phyloP scores from a whole-genome alignment of 805 yeast species.

The Suhomyces tanzawaensis region DNA sequence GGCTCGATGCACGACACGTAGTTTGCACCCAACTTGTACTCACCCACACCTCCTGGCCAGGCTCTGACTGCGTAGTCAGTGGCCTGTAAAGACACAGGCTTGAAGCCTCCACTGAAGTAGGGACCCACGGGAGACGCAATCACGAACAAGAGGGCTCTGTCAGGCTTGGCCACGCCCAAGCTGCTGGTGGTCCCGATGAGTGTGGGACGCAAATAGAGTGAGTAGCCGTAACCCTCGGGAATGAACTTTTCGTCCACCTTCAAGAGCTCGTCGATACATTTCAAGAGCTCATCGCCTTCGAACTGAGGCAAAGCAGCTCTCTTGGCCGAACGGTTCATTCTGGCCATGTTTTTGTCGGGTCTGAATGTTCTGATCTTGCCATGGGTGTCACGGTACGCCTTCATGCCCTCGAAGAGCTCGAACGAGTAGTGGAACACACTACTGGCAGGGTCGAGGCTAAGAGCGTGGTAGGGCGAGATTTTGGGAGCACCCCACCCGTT shows the following conservation, averaged over 20 bases:
- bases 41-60: slow-evolving; percentile 99
- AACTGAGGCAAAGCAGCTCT: slow-evolving; percentile 27
- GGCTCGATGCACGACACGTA: slow-evolving; percentile 95
- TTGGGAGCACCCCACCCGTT: slow-evolving; percentile 29
- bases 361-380: slow-evolving; percentile 25
- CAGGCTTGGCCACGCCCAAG: slow-evolving; percentile 24
- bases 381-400: slow-evolving; percentile 25
- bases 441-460: slow-evolving; percentile 25
- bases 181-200: slow-evolving; percentile 25
- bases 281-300: slow-evolving; percentile 25
- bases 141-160: slow-evolving; percentile 23
- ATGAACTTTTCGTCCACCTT: slow-evolving; percentile 22
- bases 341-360: slow-evolving; percentile 25
- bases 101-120: slow-evolving; percentile 80
- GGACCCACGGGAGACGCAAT: slow-evolving; percentile 31
- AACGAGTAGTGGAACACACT: slow-evolving; percentile 28
- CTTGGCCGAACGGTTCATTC: slow-evolving; percentile 25
- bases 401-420: slow-evolving; percentile 31
- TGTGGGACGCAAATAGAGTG: slow-evolving; percentile 29
- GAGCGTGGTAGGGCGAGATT: slow-evolving; percentile 27
- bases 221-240: slow-evolving; percentile 26
- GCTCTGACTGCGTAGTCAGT: slow-evolving; percentile 96
- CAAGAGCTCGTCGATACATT: slow-evolving; percentile 22
- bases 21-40: slow-evolving; percentile 94
- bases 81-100: slow-evolving; percentile 91